A percentile compares a stretch with the other conserved stretches of the same genome.
Evolutionary conservation across 164 flowering plant genomes (phyloP).

Genomic region (Vitis cinerea): DNA sequence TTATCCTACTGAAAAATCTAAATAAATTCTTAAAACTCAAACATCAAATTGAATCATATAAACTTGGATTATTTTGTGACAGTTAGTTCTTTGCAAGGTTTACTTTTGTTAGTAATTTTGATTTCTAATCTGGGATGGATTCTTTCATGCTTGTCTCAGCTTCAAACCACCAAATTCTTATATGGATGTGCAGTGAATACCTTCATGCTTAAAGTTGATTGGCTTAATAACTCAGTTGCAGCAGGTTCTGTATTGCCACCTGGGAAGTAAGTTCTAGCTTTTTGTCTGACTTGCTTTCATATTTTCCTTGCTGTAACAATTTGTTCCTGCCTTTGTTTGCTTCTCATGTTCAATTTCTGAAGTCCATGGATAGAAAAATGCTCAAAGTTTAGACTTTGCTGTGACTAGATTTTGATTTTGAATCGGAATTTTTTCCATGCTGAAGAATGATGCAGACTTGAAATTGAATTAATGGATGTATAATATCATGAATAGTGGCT

Average conservation of each 20-base stretch:
- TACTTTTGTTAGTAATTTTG: neutral
- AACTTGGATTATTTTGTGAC: neutral
- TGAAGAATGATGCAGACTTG: no score
- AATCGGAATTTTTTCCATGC: no score
- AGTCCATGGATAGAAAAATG: no score
- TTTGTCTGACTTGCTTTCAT: neutral
- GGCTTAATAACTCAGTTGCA: slow-evolving; percentile 71
- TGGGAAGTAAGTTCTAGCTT: slow-evolving; percentile 49
- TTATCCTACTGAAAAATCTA: no score
- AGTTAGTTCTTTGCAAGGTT: neutral
- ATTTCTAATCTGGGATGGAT: slow-evolving; percentile 2
- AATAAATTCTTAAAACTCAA: no score
- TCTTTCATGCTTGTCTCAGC: slow-evolving; percentile 37
- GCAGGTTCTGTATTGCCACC: slow-evolving; percentile 58
- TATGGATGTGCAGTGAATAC: slow-evolving; percentile 85
- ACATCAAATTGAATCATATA: no score
- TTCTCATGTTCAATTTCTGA: no score
- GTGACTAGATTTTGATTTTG: no score
- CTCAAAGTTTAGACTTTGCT: no score
- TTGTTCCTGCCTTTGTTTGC: neutral
- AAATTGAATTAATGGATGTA: no score
- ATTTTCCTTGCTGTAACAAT: neutral
- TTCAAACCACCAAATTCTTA: slow-evolving; percentile 69
- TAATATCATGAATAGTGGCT: no score
- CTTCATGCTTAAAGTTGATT: slow-evolving; percentile 47